Evolutionary conservation across 805 yeast species (phyloP).

Genomic region (Saturnispora diversa): DNA sequence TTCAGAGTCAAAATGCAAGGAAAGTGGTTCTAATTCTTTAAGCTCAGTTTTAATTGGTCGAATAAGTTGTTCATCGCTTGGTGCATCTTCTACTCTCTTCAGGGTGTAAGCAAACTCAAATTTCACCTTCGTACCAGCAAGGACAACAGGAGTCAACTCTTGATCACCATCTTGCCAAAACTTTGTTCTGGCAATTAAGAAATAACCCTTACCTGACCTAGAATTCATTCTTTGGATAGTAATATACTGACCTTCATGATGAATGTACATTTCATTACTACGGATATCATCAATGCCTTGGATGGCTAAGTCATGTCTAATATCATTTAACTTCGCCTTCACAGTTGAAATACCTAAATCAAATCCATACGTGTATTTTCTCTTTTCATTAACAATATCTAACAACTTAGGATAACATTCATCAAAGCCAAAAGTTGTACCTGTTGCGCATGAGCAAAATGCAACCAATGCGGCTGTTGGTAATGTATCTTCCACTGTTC

Average conservation of each 20-base stretch:
- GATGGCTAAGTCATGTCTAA: constrained; percentile 49
- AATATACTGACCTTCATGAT: constrained; percentile 86
- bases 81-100: constrained; percentile 27
- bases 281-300: constrained; percentile 47
- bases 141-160: constrained; percentile 44
- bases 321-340: constrained; percentile 50
- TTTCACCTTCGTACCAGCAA: constrained; percentile 54
- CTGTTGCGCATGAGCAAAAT: constrained; percentile 87
- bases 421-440: constrained; percentile 90
- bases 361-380: constrained; percentile 46
- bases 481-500: constrained; percentile 89
- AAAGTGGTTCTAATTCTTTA: constrained; percentile 43
- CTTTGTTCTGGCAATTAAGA: constrained; percentile 78
- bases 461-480: constrained; percentile 94
- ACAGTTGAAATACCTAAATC: constrained; percentile 85
- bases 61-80: constrained; percentile 24
- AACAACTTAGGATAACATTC: constrained; percentile 80
- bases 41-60: constrained; percentile 62
- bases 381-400: constrained; percentile 69
- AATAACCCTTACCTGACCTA: constrained; percentile 80
- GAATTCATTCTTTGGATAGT: constrained; percentile 85
- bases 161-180: constrained; percentile 48
- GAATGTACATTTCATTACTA: constrained; percentile 83
- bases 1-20: constrained; percentile 35
- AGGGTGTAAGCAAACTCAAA: constrained; percentile 53